phyloP scores from a whole-genome alignment of 2,329 filamentous ascomycete genomes.

The Fusarium verticillioides region DNA sequence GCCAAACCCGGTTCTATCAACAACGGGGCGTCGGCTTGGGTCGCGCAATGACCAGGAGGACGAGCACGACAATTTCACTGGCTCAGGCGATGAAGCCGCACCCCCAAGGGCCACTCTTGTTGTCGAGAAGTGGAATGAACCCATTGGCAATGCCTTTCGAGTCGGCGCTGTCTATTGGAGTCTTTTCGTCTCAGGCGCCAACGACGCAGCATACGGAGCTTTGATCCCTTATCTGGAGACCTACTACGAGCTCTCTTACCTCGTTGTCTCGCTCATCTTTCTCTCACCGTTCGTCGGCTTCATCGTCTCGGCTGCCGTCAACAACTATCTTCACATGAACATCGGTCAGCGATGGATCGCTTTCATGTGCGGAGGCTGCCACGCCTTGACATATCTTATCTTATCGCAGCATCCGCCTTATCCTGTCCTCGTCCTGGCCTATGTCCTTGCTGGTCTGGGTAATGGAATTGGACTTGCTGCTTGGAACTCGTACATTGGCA shows the following conservation, averaged over 20 bases:
- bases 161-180: conserved; percentile 65
- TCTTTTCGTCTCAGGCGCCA: conserved; percentile 68
- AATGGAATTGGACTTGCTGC: conserved; percentile 71
- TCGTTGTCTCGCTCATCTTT: conserved; percentile 72
- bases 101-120: neutral
- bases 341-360: conserved; percentile 65
- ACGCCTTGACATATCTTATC: conserved; percentile 71
- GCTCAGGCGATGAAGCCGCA: neutral
- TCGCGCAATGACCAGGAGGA: neutral
- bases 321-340: conserved; percentile 57
- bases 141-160: conserved; percentile 55
- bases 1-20: conserved; percentile 9
- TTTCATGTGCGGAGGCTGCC: conserved; percentile 66
- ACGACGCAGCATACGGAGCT: conserved; percentile 62
- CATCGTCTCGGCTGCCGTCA: conserved; percentile 67
- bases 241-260: conserved; percentile 72
- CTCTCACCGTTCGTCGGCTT: conserved; percentile 75
- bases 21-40: conserved; percentile 13
- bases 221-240: conserved; percentile 40
- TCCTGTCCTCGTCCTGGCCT: conserved; percentile 72
- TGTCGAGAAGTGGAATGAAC: conserved; percentile 34
- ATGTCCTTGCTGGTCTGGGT: conserved; percentile 74
- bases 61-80: neutral
- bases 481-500: conserved; percentile 69
- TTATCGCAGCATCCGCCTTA: conserved; percentile 74